Base-by-base conservation (phyloP, 164 flowering plant species). In the Euptelea pleiosperma region DNA sequence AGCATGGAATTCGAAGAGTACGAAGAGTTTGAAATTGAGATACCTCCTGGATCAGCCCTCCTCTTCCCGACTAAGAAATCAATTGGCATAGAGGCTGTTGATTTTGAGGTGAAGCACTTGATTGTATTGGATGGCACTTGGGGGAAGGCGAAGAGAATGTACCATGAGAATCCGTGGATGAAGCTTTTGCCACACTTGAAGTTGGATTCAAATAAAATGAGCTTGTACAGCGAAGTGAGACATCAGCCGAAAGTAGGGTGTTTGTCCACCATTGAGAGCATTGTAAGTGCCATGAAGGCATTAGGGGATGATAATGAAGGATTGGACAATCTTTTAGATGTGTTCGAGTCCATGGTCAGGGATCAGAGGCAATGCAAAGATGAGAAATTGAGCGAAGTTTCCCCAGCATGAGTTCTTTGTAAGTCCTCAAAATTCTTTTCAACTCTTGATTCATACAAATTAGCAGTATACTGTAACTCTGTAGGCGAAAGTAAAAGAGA, bases 81-180 rank as follows among this genome's bases (percentile, higher is more conserved):
- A 5, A 59, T 86, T 26, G 57, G 62, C 18, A 40, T 73, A n/a
- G 77, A 67, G 34, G 75, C 54, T 6, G 53, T 74, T 33, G 62
- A 70, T 62, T 77, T 87, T 62, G 72, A 79, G 48, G 93, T 83
- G 74, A 87, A 75, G 72, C 76, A 86, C 50, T 72, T 87, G 81
- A 82, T 91, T 57, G 91, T 87, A 35, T 67, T 91, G 74, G 95
- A 87, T 66, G 97, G 95, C n/a, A 90, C 95, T n/a, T 90, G 92
- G 97, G 65, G 72, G 2, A 87, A 90, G 69, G 97, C 97, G 19
- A 81, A 58, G 67, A 79, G 93, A 63, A 73, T 90, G 77, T 90
- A 85, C 59, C 67, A 60, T 33, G 95, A 87, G 80, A 90, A 91
- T 55, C 96, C 97, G 4, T 91, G 97, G 96, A 64, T 91, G 79